Base-by-base conservation (phyloP, 2,329 filamentous ascomycete genomes). In the Stylonectria norvegica region DNA sequence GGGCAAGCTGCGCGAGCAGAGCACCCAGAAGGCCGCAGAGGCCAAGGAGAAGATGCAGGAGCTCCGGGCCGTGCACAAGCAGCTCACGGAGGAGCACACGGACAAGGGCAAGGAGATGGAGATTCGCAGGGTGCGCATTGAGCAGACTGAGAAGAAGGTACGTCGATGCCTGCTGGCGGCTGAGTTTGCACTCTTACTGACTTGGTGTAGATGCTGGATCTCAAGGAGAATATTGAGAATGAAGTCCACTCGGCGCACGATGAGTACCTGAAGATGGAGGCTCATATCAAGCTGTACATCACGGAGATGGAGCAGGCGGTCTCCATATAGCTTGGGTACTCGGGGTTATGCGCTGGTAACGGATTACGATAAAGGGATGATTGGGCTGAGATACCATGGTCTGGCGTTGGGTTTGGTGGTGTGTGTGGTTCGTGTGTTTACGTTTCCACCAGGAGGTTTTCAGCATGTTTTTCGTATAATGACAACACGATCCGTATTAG, bases 121-220 rank as follows among this genome's bases (percentile, higher is more conserved):
- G 71, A 82, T 86, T 60, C 76, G 90, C 56, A 81, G 87, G 53
- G 88, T 96, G n/a, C 76, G 90, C 45, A 97, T 98, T 49, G 93
- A 98, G 68, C 89, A 96, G 71, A 95, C 89, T 7, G 91, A 97
- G 76, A 97, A 97, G 72, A 97, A 97, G 86, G 89, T 89, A 72
- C 38, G 51, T 41, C 19, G 43, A 5, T 5, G 5, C 30, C 11
- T 14, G 18, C 1, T 15, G 34, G 36, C 29, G 27, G 19, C 20
- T 38, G 18, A 14, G 33, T 46, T 15, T n/a, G 16, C 11, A 17
- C n/a, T n/a, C n/a, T 31, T 35, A 40, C 64, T 45, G 55, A 50
- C 60, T 58, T n/a, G 18, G 5, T 11, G 22, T 48, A 96, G 90
- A 98, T 97, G 91, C 82, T 86, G 34, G 93, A 98, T 65, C 76